A percentile compares a stretch with the other conserved stretches of the same genome.
phyloP scores from a whole-genome alignment of 2,329 filamentous ascomycete species.

The Talaromyces islandicus region DNA sequence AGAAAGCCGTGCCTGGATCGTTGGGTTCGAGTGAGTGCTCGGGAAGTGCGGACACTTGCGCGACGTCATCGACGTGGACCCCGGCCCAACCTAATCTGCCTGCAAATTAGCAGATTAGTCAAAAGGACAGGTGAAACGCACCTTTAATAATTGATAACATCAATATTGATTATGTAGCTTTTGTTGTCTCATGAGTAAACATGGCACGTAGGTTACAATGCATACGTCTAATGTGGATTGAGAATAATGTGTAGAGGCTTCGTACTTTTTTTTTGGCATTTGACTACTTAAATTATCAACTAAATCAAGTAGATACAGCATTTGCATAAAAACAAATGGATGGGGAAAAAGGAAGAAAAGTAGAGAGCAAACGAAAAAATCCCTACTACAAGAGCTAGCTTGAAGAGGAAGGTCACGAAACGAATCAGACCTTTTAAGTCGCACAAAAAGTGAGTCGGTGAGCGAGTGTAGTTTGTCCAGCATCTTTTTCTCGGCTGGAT shows the following conservation, averaged over 20 bases:
- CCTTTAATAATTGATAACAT: no score
- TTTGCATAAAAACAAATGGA: neutral
- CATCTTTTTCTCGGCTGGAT: conserved; percentile 44
- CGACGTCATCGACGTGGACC: neutral
- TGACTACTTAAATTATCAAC: neutral
- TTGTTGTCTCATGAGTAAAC: neutral
- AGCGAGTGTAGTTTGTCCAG: conserved; percentile 24
- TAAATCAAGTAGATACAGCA: conserved; percentile 1
- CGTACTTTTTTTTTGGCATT: neutral
- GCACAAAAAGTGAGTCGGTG: neutral
- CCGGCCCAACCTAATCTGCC: neutral
- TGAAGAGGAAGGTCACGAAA: neutral
- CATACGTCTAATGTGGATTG: neutral
- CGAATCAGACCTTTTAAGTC: neutral
- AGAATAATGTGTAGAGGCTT: neutral
- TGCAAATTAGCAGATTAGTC: no score
- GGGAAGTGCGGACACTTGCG: neutral
- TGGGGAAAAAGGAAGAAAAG: neutral
- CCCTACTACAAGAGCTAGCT: neutral
- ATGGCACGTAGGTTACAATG: neutral
- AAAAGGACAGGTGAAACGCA: no score
- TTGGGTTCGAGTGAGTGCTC: neutral
- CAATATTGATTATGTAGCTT: neutral
- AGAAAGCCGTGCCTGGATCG: neutral
- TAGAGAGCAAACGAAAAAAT: neutral